Conservation (phyloP, 805 yeast species). For the Metschnikowia cubensis region DNA sequence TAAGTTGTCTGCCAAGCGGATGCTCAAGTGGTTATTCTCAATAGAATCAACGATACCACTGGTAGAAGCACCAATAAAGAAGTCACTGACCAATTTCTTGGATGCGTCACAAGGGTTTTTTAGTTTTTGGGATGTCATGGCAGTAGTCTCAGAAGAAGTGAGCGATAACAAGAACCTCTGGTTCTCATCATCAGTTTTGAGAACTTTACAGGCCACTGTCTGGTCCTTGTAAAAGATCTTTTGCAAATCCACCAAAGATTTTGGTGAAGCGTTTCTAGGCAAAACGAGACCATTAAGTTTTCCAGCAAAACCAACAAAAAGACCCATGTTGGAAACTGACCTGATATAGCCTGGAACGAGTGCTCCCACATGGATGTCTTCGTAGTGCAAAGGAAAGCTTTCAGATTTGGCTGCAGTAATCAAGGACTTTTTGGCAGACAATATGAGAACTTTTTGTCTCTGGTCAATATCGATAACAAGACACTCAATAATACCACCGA, state of each 20-base stretch:
- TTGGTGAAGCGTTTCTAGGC: slow-evolving; percentile 63
- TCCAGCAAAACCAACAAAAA: slow-evolving; percentile 79
- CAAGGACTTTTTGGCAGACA: slow-evolving; percentile 63
- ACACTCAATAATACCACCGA: slow-evolving; percentile 60
- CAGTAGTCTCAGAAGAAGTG: slow-evolving; percentile 21
- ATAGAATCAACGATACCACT: slow-evolving; percentile 58
- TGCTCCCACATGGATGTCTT: slow-evolving; percentile 51
- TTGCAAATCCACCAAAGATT: slow-evolving; percentile 47
- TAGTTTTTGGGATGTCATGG: slow-evolving; percentile 9
- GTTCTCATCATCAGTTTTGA: slow-evolving; percentile 63
- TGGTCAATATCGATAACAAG: slow-evolving; percentile 65
- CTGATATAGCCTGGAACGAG: slow-evolving; percentile 70
- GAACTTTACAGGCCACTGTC: slow-evolving; percentile 65
- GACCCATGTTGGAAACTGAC: slow-evolving; percentile 73
- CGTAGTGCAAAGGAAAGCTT: slow-evolving; percentile 54
- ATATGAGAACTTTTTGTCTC: slow-evolving; percentile 55
- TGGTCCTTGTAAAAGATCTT: slow-evolving; percentile 59
- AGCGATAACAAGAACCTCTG: slow-evolving; percentile 68
- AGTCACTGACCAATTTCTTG: slow-evolving; percentile 48
- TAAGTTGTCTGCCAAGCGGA: slow-evolving; percentile 69
- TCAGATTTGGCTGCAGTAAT: slow-evolving; percentile 56
- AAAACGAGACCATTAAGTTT: slow-evolving; percentile 78
- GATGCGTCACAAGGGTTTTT: slow-evolving; percentile 60
- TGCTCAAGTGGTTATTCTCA: slow-evolving; percentile 70
- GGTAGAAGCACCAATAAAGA: slow-evolving; percentile 55